A percentile compares a stretch with the other conserved stretches of the same genome.
Evolutionary conservation across 768 basidiomycete genomes (phyloP).

Genomic region (Trametes cubensis): DNA sequence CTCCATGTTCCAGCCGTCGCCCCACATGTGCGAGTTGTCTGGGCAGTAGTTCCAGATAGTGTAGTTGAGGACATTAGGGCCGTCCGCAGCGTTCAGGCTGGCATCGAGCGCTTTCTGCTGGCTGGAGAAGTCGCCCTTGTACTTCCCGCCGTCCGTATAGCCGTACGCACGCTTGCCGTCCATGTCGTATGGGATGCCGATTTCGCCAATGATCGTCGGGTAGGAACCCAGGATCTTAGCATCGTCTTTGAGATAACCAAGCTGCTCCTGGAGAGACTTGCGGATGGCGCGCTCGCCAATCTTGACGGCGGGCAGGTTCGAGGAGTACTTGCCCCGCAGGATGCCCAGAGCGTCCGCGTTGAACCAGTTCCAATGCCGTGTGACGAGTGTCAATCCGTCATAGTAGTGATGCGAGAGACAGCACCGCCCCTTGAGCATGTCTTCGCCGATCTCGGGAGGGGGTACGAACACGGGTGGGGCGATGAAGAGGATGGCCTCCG

Average conservation of each 20-base stretch:
- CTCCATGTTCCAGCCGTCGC: conserved; percentile 97
- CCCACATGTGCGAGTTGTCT: conserved; percentile 84
- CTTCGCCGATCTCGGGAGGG: conserved; percentile 65
- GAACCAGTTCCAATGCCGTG: conserved; percentile 91
- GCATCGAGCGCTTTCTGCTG: conserved; percentile 91
- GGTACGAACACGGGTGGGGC: conserved; percentile 88
- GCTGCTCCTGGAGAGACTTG: conserved; percentile 77
- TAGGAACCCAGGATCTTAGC: conserved; percentile 66
- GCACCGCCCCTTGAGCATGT: conserved; percentile 63
- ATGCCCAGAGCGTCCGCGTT: conserved; percentile 94
- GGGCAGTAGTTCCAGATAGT: conserved; percentile 90
- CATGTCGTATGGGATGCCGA: conserved; percentile 95
- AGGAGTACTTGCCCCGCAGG: conserved; percentile 79
- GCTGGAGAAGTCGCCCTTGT: conserved; percentile 71
- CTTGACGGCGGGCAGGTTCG: conserved; percentile 69
- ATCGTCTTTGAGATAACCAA: conserved; percentile 78
- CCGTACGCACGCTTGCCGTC: conserved; percentile 86
- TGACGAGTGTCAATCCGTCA: conserved; percentile 92
- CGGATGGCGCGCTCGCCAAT: conserved; percentile 86
- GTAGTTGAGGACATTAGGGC: conserved; percentile 71
- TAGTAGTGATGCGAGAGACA: conserved; percentile 89
- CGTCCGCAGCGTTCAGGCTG: conserved; percentile 78
- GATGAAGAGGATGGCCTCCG: conserved; percentile 85
- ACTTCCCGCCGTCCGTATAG: conserved; percentile 64
- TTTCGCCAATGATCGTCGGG: conserved; percentile 94